Evolutionary conservation across 1,139 yeast genomes (phyloP).

Genomic region (Taphrina populina): DNA sequence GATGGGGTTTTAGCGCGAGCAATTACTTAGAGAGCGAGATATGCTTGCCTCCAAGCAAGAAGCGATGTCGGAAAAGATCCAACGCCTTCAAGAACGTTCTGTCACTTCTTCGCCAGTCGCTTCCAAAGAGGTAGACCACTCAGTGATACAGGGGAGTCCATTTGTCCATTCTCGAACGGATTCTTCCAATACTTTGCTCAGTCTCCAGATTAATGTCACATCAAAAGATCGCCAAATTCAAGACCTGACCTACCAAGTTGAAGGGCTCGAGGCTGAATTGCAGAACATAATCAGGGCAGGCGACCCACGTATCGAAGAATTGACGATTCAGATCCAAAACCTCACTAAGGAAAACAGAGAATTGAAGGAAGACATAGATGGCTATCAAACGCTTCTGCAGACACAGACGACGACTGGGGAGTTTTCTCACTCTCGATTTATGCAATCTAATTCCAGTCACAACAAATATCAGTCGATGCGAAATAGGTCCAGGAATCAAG

Average conservation of each 20-base stretch:
- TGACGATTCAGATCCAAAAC: constrained; percentile 1
- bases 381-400: constrained; percentile 27
- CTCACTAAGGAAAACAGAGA: constrained; percentile 8
- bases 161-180: constrained; percentile 1
- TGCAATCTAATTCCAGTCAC: constrained; percentile 15
- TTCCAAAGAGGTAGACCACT: not conserved
- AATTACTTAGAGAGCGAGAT: not conserved
- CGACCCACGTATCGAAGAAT: constrained; percentile 1
- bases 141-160: not conserved
- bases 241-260: not conserved
- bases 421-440: constrained; percentile 17
- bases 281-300: constrained; percentile 2
- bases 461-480: constrained; percentile 19
- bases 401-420: constrained; percentile 25
- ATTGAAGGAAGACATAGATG: constrained; percentile 19
- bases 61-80: constrained; percentile 15
- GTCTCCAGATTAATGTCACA: constrained; percentile 16
- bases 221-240: constrained; percentile 14
- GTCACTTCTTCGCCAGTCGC: not conserved
- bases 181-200: constrained; percentile 9
- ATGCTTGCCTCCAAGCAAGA: not conserved
- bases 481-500: constrained; percentile 8
- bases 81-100: constrained; percentile 5
- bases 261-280: constrained; percentile 1
- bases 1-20: not conserved